Evolutionary conservation across 2,329 filamentous ascomycete genomes (phyloP).

Genomic region (Orbilia blumenaviensis): DNA sequence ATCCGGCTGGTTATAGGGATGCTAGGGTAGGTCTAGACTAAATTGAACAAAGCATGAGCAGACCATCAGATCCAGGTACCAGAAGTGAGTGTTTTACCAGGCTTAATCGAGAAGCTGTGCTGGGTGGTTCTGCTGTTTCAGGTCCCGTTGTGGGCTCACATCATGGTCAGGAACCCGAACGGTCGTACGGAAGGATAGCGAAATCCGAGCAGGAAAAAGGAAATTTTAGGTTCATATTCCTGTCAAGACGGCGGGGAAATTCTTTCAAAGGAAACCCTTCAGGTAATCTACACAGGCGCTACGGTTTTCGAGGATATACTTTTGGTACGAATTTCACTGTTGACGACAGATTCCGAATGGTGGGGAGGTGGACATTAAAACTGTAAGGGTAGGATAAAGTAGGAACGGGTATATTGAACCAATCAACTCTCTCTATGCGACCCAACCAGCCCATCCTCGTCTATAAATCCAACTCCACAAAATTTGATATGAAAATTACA

Average conservation of each 20-base stretch:
- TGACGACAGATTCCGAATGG: slow-evolving; percentile 39
- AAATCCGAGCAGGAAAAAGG: slow-evolving; percentile 25
- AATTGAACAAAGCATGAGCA: slow-evolving; percentile 36
- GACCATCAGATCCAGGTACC: slow-evolving; percentile 51
- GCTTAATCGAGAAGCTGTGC: slow-evolving; percentile 36
- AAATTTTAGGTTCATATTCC: slow-evolving; percentile 1
- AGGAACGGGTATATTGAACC: slow-evolving; percentile 55
- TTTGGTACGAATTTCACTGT: slow-evolving; percentile 24
- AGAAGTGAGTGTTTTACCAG: slow-evolving; percentile 49
- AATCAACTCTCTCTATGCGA: slow-evolving; percentile 54
- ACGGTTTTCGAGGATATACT: slow-evolving; percentile 7
- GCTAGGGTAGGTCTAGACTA: slow-evolving; percentile 47
- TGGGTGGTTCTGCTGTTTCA: slow-evolving; percentile 50
- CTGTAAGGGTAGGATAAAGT: slow-evolving; percentile 55
- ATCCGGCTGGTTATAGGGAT: slow-evolving; percentile 43
- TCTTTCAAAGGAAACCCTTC: not conserved
- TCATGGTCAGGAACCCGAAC: slow-evolving; percentile 38
- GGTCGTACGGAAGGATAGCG: slow-evolving; percentile 45
- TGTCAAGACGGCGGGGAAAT: slow-evolving; percentile 7
- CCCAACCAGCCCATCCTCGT: slow-evolving; percentile 54
- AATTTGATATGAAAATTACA: slow-evolving; percentile 53
- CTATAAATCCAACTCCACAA: slow-evolving; percentile 55
- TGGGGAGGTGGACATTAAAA: slow-evolving; percentile 54
- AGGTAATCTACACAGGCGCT: not conserved
- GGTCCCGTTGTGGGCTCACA: slow-evolving; percentile 3